phyloP scores from a whole-genome alignment of 306 rosid genomes.

The Cucumis melo region DNA sequence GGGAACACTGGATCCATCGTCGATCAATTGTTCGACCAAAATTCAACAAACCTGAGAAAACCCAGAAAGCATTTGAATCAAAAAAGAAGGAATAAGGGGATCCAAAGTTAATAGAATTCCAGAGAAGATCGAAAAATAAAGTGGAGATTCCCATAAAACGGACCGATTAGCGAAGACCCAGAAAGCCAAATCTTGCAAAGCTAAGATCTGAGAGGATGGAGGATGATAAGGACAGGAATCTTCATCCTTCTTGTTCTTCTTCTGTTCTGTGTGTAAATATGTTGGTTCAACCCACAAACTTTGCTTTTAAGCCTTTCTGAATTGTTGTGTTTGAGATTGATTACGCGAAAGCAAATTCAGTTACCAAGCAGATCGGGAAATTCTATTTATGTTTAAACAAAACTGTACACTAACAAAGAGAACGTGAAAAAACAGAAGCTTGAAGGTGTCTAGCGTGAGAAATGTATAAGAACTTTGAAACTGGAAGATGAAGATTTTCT shows the following conservation, averaged over 20 bases:
- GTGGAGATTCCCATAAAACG: slow-evolving; percentile 30
- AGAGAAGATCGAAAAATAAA: slow-evolving; percentile 36
- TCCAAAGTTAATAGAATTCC: slow-evolving; percentile 29
- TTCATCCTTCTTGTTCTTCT: slow-evolving; percentile 32
- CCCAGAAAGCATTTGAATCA: slow-evolving; percentile 17
- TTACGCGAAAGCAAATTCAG: slow-evolving; percentile 70
- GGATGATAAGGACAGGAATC: slow-evolving; percentile 46
- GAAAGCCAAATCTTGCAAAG: slow-evolving; percentile 1
- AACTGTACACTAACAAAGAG: slow-evolving; percentile 28
- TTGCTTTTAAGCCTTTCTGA: slow-evolving; percentile 34
- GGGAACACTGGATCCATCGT: slow-evolving; percentile 57
- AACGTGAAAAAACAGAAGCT: slow-evolving; percentile 40
- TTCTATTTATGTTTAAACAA: slow-evolving; percentile 20
- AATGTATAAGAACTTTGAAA: slow-evolving; percentile 50
- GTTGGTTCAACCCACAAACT: slow-evolving; percentile 20
- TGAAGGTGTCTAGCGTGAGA: slow-evolving; percentile 32
- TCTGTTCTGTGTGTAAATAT: slow-evolving; percentile 5
- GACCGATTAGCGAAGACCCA: slow-evolving; percentile 10
- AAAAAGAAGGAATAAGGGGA: slow-evolving; percentile 30
- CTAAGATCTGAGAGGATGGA: slow-evolving; percentile 61
- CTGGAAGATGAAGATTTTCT: slow-evolving; percentile 32
- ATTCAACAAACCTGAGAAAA: slow-evolving; percentile 37
- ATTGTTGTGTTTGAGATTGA: slow-evolving; percentile 36
- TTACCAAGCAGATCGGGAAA: slow-evolving; percentile 44
- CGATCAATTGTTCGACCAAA: slow-evolving; percentile 47